Percentiles rank a stretch among this genome's conserved stretches.
These are phyloP conservation scores for Hondaea fermentalgiana DNA, from an alignment of 108 stramenopile genomes.

Conservation along the genomic window DNA sequence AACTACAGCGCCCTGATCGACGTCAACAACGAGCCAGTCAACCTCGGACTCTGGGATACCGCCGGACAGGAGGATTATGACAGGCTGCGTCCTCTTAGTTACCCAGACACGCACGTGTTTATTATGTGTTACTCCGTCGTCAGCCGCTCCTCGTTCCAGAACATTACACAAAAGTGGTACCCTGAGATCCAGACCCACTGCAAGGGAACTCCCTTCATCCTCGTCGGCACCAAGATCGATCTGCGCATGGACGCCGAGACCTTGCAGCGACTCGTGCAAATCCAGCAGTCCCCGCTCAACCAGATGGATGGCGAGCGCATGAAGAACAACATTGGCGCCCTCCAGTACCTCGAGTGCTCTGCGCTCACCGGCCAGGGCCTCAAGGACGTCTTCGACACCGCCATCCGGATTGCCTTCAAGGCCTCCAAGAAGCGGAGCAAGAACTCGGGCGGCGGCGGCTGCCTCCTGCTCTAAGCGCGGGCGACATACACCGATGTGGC, in stretches of 20 bases:
- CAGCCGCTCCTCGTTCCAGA: conserved; percentile 42
- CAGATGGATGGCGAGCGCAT: conserved; percentile 39
- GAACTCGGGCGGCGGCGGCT: background rate
- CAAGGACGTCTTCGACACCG: conserved; percentile 48
- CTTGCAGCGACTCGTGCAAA: conserved; percentile 16
- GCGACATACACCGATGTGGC: too few relatives aligned
- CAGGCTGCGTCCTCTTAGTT: conserved; percentile 53
- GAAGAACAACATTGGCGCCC: conserved; percentile 41
- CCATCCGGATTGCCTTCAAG: conserved; percentile 25
- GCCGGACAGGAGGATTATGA: conserved; percentile 64
- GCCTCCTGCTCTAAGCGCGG: background rate
- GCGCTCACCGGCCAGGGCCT: conserved; percentile 53
- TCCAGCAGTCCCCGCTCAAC: conserved; percentile 30
- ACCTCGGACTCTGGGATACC: conserved; percentile 50
- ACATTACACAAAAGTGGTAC: conserved; percentile 54
- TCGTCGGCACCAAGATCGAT: conserved; percentile 53
- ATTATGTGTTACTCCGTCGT: conserved; percentile 51
- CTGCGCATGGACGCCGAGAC: conserved; percentile 34
- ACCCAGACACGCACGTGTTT: conserved; percentile 59
- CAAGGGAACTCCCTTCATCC: conserved; percentile 54
- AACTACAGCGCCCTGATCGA: conserved; percentile 58
- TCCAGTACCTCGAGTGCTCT: conserved; percentile 53
- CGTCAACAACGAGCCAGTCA: conserved; percentile 33
- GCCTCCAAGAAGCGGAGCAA: background rate
- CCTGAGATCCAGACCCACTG: conserved; percentile 46